phyloP scores from a whole-genome alignment of 2,329 filamentous ascomycete species.

The Fusarium armeniacum region DNA sequence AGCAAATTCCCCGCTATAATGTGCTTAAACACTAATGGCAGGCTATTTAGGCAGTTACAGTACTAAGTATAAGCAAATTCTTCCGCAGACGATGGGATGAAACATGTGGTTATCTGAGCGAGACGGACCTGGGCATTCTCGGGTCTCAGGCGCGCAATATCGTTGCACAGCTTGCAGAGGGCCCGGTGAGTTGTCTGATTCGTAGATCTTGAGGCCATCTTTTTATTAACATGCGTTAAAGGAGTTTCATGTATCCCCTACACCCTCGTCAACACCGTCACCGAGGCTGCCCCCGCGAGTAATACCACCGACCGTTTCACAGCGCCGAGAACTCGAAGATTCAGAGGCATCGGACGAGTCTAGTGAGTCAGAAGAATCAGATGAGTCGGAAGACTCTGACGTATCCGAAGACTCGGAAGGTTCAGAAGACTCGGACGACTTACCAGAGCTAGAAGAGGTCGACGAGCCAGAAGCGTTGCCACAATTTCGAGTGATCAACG shows the following conservation, averaged over 20 bases:
- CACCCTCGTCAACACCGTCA: conserved; percentile 1
- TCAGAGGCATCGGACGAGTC: background rate
- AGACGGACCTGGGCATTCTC: conserved; percentile 41
- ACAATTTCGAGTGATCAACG: background rate
- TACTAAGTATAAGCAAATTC: conserved; percentile 42
- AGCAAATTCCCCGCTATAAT: background rate
- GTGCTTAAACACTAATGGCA: conserved; percentile 19
- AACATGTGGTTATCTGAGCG: conserved; percentile 33
- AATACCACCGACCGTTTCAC: background rate
- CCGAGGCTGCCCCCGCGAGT: background rate
- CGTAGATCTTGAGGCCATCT: background rate
- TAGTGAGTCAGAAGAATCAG: background rate
- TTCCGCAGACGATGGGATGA: conserved; percentile 48
- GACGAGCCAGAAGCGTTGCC: background rate
- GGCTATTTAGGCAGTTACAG: conserved; percentile 41
- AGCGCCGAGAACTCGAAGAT: background rate
- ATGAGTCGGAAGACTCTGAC: background rate
- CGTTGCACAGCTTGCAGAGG: conserved; percentile 40
- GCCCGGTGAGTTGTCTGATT: conserved; percentile 40
- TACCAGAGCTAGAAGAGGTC: background rate
- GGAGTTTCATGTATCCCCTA: conserved; percentile 17
- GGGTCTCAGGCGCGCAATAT: conserved; percentile 30
- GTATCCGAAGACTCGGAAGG: background rate
- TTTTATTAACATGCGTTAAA: conserved; percentile 20
- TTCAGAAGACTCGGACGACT: background rate